Percentiles rank a stretch among this genome's conserved stretches.
These are phyloP conservation scores for Ceratobasidium sp. DNA, from an alignment of 1,284 basidiomycete species.

Conservation along the genomic window DNA sequence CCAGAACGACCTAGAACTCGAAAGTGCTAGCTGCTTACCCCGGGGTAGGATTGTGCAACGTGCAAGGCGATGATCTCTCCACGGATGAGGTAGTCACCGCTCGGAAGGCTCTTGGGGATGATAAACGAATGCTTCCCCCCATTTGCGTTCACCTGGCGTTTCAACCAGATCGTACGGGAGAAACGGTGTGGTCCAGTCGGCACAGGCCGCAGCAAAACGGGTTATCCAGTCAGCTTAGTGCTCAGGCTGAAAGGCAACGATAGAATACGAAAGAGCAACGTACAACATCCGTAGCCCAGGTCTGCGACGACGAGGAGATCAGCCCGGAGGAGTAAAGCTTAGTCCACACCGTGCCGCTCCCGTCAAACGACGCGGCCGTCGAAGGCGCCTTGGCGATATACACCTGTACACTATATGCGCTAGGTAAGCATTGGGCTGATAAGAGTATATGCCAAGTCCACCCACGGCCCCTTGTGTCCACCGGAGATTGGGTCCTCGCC, in stretches of 20 bases:
- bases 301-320: constrained; percentile 53
- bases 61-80: constrained; percentile 63
- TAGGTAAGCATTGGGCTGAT: not conserved
- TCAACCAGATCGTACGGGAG: not conserved
- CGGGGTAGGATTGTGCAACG: constrained; percentile 57
- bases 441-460: constrained; percentile 43
- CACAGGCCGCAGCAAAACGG: not conserved
- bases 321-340: constrained; percentile 65
- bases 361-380: constrained; percentile 59
- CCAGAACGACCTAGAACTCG: constrained; percentile 57
- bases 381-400: constrained; percentile 63
- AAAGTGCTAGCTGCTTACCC: constrained; percentile 47
- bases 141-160: constrained; percentile 54
- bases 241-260: not conserved
- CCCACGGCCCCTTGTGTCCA: constrained; percentile 62
- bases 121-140: constrained; percentile 60
- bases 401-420: constrained; percentile 49
- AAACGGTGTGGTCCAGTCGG: not conserved
- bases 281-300: constrained; percentile 63
- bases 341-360: constrained; percentile 63
- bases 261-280: constrained; percentile 1
- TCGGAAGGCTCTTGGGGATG: constrained; percentile 60
- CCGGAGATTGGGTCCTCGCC: constrained; percentile 64
- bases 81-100: constrained; percentile 63
- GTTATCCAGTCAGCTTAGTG: constrained; percentile 10